Percentiles rank a stretch among this genome's conserved stretches.
These are phyloP conservation scores for Boletus subparvulus DNA, from an alignment of 768 basidiomycete genomes.

Conservation along the genomic window DNA sequence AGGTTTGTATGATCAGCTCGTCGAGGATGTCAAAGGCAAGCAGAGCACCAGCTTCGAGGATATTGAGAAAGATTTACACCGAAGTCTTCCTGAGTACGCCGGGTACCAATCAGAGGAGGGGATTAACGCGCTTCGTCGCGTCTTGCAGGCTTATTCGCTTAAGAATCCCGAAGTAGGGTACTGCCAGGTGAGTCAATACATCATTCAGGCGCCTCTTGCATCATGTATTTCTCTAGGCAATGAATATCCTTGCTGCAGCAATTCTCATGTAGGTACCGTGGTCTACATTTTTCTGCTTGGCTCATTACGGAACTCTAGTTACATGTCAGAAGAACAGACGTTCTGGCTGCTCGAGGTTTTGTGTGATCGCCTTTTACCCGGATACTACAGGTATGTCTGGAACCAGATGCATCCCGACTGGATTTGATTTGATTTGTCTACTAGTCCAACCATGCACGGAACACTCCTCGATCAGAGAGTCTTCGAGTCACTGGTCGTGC, in stretches of 20 bases:
- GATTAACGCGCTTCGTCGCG: slow-evolving; percentile 79
- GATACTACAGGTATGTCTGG: slow-evolving; percentile 83
- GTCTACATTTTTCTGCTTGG: neutral
- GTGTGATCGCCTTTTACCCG: slow-evolving; percentile 91
- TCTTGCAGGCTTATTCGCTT: slow-evolving; percentile 93
- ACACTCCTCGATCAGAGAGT: slow-evolving; percentile 98
- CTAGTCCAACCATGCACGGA: slow-evolving; percentile 95
- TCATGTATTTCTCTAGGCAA: slow-evolving; percentile 54
- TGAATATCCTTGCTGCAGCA: slow-evolving; percentile 98
- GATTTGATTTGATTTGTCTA: slow-evolving; percentile 8
- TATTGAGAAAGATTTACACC: slow-evolving; percentile 97
- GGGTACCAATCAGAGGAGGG: slow-evolving; percentile 93
- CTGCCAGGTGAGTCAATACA: slow-evolving; percentile 64
- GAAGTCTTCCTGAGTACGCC: slow-evolving; percentile 94
- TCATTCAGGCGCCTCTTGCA: neutral
- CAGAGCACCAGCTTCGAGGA: slow-evolving; percentile 92
- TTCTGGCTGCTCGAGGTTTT: slow-evolving; percentile 97
- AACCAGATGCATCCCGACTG: neutral
- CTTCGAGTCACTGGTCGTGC: slow-evolving; percentile 89
- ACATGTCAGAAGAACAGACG: slow-evolving; percentile 98
- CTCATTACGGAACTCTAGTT: slow-evolving; percentile 48
- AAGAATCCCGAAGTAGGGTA: slow-evolving; percentile 94
- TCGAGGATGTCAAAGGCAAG: slow-evolving; percentile 75
- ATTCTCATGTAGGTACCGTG: slow-evolving; percentile 70
- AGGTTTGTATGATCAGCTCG: slow-evolving; percentile 72